Conservation (phyloP, 805 yeast genomes). For the Metschnikowia koreensis region DNA sequence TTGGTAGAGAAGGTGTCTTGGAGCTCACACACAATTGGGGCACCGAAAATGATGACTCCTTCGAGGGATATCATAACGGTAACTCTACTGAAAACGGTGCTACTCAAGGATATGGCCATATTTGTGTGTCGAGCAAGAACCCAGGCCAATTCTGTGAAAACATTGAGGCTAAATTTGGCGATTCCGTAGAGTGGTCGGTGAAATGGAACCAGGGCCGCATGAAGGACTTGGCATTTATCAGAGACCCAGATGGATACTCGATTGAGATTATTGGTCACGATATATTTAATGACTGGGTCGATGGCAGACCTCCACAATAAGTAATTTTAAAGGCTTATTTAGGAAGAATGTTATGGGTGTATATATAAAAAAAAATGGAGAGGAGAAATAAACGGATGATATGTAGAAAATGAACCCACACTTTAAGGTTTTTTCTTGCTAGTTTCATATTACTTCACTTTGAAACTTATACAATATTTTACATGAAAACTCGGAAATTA, state of each 20-base stretch:
- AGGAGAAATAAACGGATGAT: not conserved
- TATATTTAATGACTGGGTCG: slow-evolving; percentile 20
- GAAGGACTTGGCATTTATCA: slow-evolving; percentile 66
- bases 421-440: too few species aligned
- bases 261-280: slow-evolving; percentile 64
- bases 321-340: not conserved
- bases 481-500: not conserved
- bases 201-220: slow-evolving; percentile 55
- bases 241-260: slow-evolving; percentile 90
- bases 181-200: slow-evolving; percentile 51
- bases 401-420: too few species aligned
- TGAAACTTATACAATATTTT: not conserved
- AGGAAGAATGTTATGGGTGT: not conserved
- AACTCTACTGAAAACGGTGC: slow-evolving; percentile 53
- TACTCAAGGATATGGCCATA: slow-evolving; percentile 84
- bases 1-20: slow-evolving; percentile 62
- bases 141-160: slow-evolving; percentile 56
- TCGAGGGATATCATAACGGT: slow-evolving; percentile 77
- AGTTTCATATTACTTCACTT: too few species aligned
- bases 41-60: slow-evolving; percentile 73
- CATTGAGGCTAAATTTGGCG: slow-evolving; percentile 45
- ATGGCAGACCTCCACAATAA: slow-evolving; percentile 16
- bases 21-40: slow-evolving; percentile 97
- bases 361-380: not conserved
- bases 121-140: slow-evolving; percentile 67